A percentile compares a stretch with the other conserved stretches of the same genome.
These are phyloP conservation scores for Neurospora sp. DNA, from an alignment of 495 filamentous ascomycete genomes.

Conservation along the genomic window DNA sequence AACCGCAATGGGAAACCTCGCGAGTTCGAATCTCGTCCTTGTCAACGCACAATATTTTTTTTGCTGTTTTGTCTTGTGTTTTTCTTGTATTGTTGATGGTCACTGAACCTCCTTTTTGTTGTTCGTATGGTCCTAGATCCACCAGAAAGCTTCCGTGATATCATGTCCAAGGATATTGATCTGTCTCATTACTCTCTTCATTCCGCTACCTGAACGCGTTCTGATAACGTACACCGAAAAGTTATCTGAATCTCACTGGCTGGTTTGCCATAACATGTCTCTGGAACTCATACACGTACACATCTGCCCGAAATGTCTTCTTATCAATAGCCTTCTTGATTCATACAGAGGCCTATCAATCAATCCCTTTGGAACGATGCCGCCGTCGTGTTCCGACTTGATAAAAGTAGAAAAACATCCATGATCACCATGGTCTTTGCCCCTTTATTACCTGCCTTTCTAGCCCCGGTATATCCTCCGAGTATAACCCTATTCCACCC, in stretches of 20 bases:
- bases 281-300: neutral
- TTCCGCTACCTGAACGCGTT: neutral
- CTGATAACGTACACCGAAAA: neutral
- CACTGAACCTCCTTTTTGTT: neutral
- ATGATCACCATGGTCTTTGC: neutral
- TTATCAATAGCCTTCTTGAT: neutral
- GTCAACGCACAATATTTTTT: conserved; percentile 5
- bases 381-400: neutral
- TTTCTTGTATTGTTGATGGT: neutral
- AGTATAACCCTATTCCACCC: neutral
- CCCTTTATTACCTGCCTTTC: neutral
- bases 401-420: neutral
- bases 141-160: neutral
- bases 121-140: neutral
- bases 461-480: neutral
- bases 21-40: conserved; percentile 18
- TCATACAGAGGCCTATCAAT: too few relatives aligned
- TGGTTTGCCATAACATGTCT: neutral
- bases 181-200: neutral
- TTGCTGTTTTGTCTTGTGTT: neutral
- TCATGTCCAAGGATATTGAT: neutral
- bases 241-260: neutral
- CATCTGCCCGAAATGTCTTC: neutral
- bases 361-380: neutral
- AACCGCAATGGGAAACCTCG: conserved; percentile 14